Percentiles rank a stretch among this genome's conserved stretches.
These are phyloP conservation scores for Tylopilus sp. DNA, from an alignment of 768 basidiomycete species.

Conservation along the genomic window DNA sequence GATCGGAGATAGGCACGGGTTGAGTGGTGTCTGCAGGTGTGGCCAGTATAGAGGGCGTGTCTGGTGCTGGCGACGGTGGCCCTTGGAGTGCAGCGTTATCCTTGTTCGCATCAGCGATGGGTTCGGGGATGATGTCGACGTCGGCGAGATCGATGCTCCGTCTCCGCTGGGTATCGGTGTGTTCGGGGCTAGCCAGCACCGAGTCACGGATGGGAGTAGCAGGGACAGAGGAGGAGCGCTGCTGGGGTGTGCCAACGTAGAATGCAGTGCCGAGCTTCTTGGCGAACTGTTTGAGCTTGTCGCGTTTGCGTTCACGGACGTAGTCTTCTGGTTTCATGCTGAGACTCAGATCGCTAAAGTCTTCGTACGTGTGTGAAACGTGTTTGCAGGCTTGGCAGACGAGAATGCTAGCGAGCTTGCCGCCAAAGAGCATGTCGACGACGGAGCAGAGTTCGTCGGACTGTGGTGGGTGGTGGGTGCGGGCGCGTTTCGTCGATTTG, in stretches of 20 bases:
- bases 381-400: conserved; percentile 94
- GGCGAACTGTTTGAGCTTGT: conserved; percentile 71
- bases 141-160: conserved; percentile 32
- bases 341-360: conserved; percentile 91
- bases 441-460: conserved; percentile 61
- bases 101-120: conserved; percentile 1
- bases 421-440: conserved; percentile 88
- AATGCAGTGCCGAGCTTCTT: conserved; percentile 45
- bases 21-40: conserved; percentile 13
- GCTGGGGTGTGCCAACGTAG: conserved; percentile 30
- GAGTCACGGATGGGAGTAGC: conserved; percentile 34
- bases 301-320: conserved; percentile 66
- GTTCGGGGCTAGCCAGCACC: conserved; percentile 29
- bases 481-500: conserved; percentile 30
- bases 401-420: conserved; percentile 84
- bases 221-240: conserved; percentile 60
- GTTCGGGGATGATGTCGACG: conserved; percentile 30
- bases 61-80: conserved; percentile 1
- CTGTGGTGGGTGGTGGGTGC: not conserved
- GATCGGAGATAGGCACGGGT: conserved; percentile 5
- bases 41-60: conserved; percentile 13
- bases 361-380: conserved; percentile 75
- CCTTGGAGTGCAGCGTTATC: conserved; percentile 1
- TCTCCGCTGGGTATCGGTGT: conserved; percentile 27
- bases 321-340: conserved; percentile 85